These are phyloP conservation scores for Penicillium crustosum DNA, from an alignment of 2,329 filamentous ascomycete species.

Conservation along the genomic window DNA sequence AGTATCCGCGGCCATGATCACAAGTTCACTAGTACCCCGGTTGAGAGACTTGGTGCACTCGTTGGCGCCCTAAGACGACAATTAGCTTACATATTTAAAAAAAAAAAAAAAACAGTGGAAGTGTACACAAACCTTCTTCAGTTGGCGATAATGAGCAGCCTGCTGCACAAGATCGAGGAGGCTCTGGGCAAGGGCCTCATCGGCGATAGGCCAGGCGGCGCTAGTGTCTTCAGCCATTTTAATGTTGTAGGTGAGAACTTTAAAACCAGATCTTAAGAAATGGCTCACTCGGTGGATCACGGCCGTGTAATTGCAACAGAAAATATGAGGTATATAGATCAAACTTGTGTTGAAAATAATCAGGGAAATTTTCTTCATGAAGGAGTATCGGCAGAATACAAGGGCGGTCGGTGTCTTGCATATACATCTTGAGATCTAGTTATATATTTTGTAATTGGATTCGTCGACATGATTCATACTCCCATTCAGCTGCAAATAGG, in stretches of 20 bases:
- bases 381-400: too few species aligned
- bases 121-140: background rate
- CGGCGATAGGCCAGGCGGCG: slow-evolving; percentile 68
- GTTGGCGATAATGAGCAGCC: slow-evolving; percentile 61
- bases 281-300: background rate
- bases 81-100: background rate
- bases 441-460: too few species aligned
- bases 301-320: background rate
- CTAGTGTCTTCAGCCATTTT: slow-evolving; percentile 36
- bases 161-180: slow-evolving; percentile 81
- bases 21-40: background rate
- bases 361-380: background rate
- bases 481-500: too few species aligned
- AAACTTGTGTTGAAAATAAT: background rate
- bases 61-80: background rate
- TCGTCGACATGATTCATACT: too few species aligned
- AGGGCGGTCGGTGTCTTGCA: too few species aligned
- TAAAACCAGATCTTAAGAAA: background rate
- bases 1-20: slow-evolving; percentile 69
- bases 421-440: too few species aligned
- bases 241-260: slow-evolving; percentile 5
- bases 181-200: slow-evolving; percentile 72
- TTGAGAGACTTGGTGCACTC: background rate
- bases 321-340: background rate
- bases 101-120: too few species aligned